These are phyloP conservation scores for Atkinsonella texensis DNA, from an alignment of 2,329 filamentous ascomycete species.

Conservation along the genomic window DNA sequence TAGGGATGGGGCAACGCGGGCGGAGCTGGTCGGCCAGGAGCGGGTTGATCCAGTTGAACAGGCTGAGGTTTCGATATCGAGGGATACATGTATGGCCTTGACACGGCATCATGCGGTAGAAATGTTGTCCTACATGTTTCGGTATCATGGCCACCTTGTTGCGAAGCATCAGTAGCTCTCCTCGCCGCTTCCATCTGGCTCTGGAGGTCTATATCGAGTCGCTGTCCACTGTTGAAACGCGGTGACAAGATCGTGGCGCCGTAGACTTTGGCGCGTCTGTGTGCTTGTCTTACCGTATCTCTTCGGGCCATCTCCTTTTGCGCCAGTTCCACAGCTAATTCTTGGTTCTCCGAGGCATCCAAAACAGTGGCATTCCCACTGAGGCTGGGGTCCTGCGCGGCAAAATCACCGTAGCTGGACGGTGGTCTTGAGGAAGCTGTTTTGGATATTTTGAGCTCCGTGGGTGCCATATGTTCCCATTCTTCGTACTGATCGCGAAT, in stretches of 20 bases:
- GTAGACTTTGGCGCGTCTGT: constrained; percentile 32
- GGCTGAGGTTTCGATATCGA: constrained; percentile 40
- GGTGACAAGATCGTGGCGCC: constrained; percentile 4
- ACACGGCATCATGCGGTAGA: constrained; percentile 17
- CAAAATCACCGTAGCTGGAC: constrained; percentile 33
- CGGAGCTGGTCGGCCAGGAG: constrained; percentile 9
- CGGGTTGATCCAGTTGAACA: constrained; percentile 27
- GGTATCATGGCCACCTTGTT: neutral
- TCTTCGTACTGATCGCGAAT: constrained; percentile 60
- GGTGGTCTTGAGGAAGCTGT: constrained; percentile 9
- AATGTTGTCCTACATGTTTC: neutral
- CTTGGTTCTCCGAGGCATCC: constrained; percentile 58
- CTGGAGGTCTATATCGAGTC: constrained; percentile 33
- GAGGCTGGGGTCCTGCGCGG: constrained; percentile 49
- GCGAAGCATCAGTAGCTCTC: constrained; percentile 27
- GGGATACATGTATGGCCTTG: constrained; percentile 40
- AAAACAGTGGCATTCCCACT: constrained; percentile 46
- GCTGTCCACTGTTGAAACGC: neutral
- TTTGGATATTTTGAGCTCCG: constrained; percentile 16
- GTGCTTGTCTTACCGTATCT: constrained; percentile 46
- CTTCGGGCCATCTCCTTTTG: constrained; percentile 59
- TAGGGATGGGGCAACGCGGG: constrained; percentile 18
- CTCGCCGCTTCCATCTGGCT: constrained; percentile 42
- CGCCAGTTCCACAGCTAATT: constrained; percentile 66
- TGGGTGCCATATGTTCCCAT: constrained; percentile 45